phyloP scores from a whole-genome alignment of 495 filamentous ascomycete species.

The Xylaria intraflava region DNA sequence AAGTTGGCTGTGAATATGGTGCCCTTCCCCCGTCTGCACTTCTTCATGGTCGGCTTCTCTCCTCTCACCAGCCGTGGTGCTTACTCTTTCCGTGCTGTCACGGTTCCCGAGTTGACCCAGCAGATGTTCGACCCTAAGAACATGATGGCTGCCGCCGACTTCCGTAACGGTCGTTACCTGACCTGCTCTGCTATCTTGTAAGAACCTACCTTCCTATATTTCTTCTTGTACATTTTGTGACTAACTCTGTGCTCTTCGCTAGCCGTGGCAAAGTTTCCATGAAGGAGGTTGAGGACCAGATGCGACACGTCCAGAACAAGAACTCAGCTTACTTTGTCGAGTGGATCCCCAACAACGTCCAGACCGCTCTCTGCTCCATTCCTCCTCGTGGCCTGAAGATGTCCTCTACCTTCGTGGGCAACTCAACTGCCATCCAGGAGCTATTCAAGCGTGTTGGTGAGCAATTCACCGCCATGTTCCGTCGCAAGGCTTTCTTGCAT shows the following conservation, averaged over 20 bases:
- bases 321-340: conserved; percentile 99
- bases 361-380: conserved; percentile 99
- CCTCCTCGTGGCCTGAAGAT: conserved; percentile 97
- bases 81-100: conserved; percentile 92
- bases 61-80: conserved; percentile 95
- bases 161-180: conserved; percentile 98
- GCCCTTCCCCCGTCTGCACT: conserved; percentile 99
- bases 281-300: conserved; percentile 99
- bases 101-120: conserved; percentile 97
- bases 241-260: conserved; percentile 6
- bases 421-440: conserved; percentile 99
- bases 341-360: conserved; percentile 99
- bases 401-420: conserved; percentile 98
- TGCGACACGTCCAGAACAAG: conserved; percentile 99
- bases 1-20: conserved; percentile 99
- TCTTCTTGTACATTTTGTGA: conserved; percentile 21
- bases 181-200: conserved; percentile 98
- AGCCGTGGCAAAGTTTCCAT: conserved; percentile 99
- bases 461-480: conserved; percentile 99
- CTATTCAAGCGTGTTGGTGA: conserved; percentile 99
- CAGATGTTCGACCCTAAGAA: conserved; percentile 99
- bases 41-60: conserved; percentile 99
- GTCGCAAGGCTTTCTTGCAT: conserved; percentile 99
- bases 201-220: conserved; percentile 12
- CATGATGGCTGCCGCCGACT: conserved; percentile 99